Evolutionary conservation across 805 yeast species (phyloP).

Genomic region (Schwanniomyces pseudopolymorphus): DNA sequence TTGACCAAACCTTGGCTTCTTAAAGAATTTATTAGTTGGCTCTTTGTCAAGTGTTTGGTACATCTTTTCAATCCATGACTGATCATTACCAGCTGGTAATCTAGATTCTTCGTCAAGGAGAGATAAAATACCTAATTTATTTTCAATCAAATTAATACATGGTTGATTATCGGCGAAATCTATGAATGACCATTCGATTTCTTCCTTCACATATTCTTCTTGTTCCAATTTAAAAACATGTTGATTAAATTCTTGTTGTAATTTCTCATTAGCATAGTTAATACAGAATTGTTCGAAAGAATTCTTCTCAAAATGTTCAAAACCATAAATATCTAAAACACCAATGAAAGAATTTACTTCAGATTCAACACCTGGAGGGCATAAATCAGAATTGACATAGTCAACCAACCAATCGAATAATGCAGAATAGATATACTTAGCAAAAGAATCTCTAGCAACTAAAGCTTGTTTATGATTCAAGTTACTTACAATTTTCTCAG

Average conservation of each 20-base stretch:
- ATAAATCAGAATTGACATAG: constrained; percentile 76
- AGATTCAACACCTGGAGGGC: constrained; percentile 65
- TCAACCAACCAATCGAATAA: constrained; percentile 94
- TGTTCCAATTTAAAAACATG: constrained; percentile 97
- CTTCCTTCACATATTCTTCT: constrained; percentile 88
- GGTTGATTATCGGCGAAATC: constrained; percentile 97
- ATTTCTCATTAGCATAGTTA: constrained; percentile 93
- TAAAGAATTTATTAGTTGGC: constrained; percentile 73
- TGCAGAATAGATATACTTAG: constrained; percentile 89
- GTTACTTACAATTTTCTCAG: constrained; percentile 86
- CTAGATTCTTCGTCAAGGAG: constrained; percentile 93
- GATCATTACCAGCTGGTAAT: constrained; percentile 90
- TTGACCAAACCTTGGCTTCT: constrained; percentile 93
- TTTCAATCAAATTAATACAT: constrained; percentile 89
- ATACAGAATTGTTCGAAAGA: constrained; percentile 98
- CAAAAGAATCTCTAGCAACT: constrained; percentile 95
- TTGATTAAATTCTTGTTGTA: constrained; percentile 96
- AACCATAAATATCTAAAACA: constrained; percentile 95
- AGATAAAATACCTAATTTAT: constrained; percentile 81
- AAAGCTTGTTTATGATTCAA: constrained; percentile 79
- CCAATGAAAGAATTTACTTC: constrained; percentile 80
- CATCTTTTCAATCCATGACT: constrained; percentile 88
- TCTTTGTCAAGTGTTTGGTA: constrained; percentile 80
- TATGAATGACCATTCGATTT: constrained; percentile 94
- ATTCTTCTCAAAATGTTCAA: constrained; percentile 91